Base-by-base conservation (phyloP, 2,329 filamentous ascomycete species). In the Exserohilum turcica region DNA sequence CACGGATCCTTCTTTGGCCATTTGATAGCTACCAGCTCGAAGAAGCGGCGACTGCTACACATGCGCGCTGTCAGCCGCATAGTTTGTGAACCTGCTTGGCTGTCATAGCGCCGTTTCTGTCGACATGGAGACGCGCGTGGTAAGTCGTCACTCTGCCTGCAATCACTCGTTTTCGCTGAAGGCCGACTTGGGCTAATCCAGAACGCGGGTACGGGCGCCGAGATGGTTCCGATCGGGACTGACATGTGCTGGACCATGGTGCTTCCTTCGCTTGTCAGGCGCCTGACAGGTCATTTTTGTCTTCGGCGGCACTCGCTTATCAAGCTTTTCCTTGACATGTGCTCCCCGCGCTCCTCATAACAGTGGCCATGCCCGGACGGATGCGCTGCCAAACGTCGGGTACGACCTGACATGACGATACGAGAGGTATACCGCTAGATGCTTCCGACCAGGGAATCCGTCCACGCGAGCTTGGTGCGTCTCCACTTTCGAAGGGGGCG, bases 291-390 rank as follows among this genome's bases (percentile, higher is more conserved):
- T 18, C 21, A 28, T 37, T 46, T 40, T 24, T 16, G 13, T 28
- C 18, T 38, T 39, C 19, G 33, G 29, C 35, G 39, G 40, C 36
- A 43, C 35, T 54, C 46, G 51, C 51, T 54, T 50, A 50, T 39
- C 40, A 40, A 24, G 19, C 19, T 38, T 19, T 15, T 50, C 19
- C 27, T 33, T 36, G 21, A 38, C 12, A 18, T 39, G 31, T 37
- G 46, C 43, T 28, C 46, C 51, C 40, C 51, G 36, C 51, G 40
- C 35, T 44, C 28, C 24, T 29, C 29, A 21, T 38, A 40, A 29
- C 51, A 24, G 36, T 37, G 10, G 24, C n/a, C 19, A 38, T 44
- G 15, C 36, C 44, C 29, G 28, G 29, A 35, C 15, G 18, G 33
- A 31, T 21, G 35, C 46, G 35, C 46, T 18, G 40, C 40, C 39